Evolutionary conservation across 2,329 filamentous ascomycete species (phyloP).

Genomic region (Sclerotinia nivalis): DNA sequence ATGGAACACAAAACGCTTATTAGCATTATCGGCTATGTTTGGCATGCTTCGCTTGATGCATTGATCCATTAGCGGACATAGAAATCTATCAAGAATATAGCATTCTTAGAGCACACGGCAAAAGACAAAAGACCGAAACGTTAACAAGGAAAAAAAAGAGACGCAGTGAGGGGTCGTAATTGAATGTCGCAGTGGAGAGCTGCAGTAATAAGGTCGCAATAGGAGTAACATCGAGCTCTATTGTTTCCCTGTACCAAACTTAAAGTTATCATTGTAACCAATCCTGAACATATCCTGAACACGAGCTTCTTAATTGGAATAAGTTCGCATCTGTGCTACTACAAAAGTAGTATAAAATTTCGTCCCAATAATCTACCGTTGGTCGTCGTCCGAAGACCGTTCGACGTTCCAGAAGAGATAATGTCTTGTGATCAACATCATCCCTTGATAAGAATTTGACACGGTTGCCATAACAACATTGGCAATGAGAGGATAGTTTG

Average conservation of each 20-base stretch:
- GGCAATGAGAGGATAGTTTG: slow-evolving; percentile 3
- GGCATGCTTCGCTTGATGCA: slow-evolving; percentile 31
- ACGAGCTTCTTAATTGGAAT: not conserved
- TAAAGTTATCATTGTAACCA: not conserved
- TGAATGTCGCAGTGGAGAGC: not conserved
- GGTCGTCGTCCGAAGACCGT: not conserved
- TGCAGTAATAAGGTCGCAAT: not conserved
- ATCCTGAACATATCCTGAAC: not conserved
- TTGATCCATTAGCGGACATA: slow-evolving; percentile 38
- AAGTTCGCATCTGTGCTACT: slow-evolving; percentile 14
- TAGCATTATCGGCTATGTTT: slow-evolving; percentile 23
- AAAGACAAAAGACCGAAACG: slow-evolving; percentile 4
- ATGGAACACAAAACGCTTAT: slow-evolving; percentile 37
- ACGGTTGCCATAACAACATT: slow-evolving; percentile 17
- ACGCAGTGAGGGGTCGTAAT: not conserved
- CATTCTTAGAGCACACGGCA: not conserved
- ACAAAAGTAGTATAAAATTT: slow-evolving; percentile 9
- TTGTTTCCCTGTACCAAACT: not conserved
- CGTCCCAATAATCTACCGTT: slow-evolving; percentile 7
- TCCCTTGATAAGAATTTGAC: not conserved
- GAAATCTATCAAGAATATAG: not conserved
- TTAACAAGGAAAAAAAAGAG: not conserved
- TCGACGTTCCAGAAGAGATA: slow-evolving; percentile 10
- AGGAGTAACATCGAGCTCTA: not conserved
- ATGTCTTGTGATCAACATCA: slow-evolving; percentile 17